Conservation (phyloP, 2,329 filamentous ascomycete genomes). For the Chrysoporthe puriensis region DNA sequence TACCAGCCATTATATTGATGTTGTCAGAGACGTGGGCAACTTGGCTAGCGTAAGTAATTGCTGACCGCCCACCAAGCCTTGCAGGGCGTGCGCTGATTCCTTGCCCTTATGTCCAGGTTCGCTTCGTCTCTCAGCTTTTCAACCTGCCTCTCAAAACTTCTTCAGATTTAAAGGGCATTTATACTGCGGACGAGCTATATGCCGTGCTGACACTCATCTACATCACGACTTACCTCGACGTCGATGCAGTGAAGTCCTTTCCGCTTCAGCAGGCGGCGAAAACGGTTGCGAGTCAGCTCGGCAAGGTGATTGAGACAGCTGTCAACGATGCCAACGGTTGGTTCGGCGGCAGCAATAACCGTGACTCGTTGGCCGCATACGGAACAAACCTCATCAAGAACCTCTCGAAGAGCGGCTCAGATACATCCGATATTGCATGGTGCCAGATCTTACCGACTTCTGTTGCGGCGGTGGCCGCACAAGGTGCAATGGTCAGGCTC, state of each 20-base stretch:
- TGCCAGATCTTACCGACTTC: slow-evolving; percentile 71
- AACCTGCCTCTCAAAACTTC: slow-evolving; percentile 68
- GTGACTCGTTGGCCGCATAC: slow-evolving; percentile 62
- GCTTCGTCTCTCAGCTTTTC: slow-evolving; percentile 66
- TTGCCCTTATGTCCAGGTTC: slow-evolving; percentile 49
- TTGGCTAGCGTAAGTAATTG: slow-evolving; percentile 43
- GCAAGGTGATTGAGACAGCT: slow-evolving; percentile 63
- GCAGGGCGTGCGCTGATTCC: background rate
- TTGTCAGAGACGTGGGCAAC: slow-evolving; percentile 72
- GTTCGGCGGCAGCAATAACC: slow-evolving; percentile 53
- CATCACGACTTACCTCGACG: slow-evolving; percentile 66
- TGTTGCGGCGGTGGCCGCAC: slow-evolving; percentile 69
- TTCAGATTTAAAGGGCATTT: slow-evolving; percentile 62
- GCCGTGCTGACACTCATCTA: slow-evolving; percentile 69
- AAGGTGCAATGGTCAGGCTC: slow-evolving; percentile 64
- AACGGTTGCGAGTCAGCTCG: slow-evolving; percentile 62
- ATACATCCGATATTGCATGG: slow-evolving; percentile 69
- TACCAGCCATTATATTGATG: slow-evolving; percentile 68
- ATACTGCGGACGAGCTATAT: slow-evolving; percentile 60
- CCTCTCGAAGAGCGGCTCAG: slow-evolving; percentile 65
- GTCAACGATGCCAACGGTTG: slow-evolving; percentile 60
- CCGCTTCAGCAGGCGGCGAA: slow-evolving; percentile 62
- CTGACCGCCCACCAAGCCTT: background rate
- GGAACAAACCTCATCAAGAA: slow-evolving; percentile 68
- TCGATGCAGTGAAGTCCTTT: slow-evolving; percentile 70